Percentiles rank a stretch among this genome's conserved stretches.
phyloP scores from a whole-genome alignment of 129 eudicot genomes.

The Daucus carota region DH1_v3.0 NC_030383.2:58446501-58447000 shows the following conservation, averaged over 20 bases:
- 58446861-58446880: neutral
- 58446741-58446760: neutral
- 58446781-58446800: too few species aligned
- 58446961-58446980: neutral
- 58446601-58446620: neutral
- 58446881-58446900: neutral
- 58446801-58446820: too few species aligned
- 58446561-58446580: constrained; percentile 32
- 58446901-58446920: too few species aligned
- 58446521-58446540: constrained; percentile 26
- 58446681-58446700: neutral
- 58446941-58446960: neutral
- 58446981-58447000: neutral
- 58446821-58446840: too few species aligned
- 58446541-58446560: constrained; percentile 39
- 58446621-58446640: neutral
- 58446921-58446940: neutral
- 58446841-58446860: neutral
- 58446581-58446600: constrained; percentile 16
- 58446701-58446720: neutral
- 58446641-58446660: neutral
- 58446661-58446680: neutral
- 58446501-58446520: neutral
- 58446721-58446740: neutral
- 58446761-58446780: too few species aligned